Base-by-base conservation (phyloP, 805 yeast genomes). In the Starmerella tilneyi region DNA sequence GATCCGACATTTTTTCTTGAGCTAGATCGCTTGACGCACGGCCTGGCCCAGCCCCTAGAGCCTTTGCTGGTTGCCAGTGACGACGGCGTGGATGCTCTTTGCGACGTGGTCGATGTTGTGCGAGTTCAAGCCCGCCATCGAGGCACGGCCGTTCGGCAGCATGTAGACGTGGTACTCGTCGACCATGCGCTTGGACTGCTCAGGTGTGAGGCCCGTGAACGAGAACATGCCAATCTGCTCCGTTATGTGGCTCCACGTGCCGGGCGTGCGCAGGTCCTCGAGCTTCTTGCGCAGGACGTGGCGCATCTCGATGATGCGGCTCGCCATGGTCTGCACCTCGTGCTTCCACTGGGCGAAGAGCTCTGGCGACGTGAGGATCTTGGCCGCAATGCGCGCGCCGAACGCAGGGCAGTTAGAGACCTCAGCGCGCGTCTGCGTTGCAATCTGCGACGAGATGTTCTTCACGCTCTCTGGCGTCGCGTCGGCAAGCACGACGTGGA, bases 221-320 rank as follows among this genome's bases (percentile, higher is more conserved):
- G 95, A 85, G 63, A 89, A 89, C 97, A 89, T 89, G 57, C 98
- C 98, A 51, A 84, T 81, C 70, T 92, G 98, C 52, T 72, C 70
- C 38, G 78, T 80, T 58, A 89, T 84, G 66, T 89, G 97, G 55
- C 77, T 81, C 97, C 97, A 89, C 57, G 71, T 75, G 39, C 95
- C 96, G 24, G 95, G 94, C 20, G 97, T 85, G 19, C 67, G 66
- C 51, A 84, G 74, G 43, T 65, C 63, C 41, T 72, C 73, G 50
- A 89, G 72, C 49, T 72, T 72, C 45, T 69, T 70, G 60, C 79
- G 74, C 58, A 89, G 73, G 16, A 70, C 72, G 26, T 66, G 60
- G 68, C 97, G 81, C 94, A 86, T 88, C 56, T 71, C 64, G 51
- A 67, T 69, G 61, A 92, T 89, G 60, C 97, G 76, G 32, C 78